Evolutionary conservation across 345 rosid species (phyloP), one percentile per base, ranked within the genome.

Genomic region (Rubroshorea leprosula): DNA sequence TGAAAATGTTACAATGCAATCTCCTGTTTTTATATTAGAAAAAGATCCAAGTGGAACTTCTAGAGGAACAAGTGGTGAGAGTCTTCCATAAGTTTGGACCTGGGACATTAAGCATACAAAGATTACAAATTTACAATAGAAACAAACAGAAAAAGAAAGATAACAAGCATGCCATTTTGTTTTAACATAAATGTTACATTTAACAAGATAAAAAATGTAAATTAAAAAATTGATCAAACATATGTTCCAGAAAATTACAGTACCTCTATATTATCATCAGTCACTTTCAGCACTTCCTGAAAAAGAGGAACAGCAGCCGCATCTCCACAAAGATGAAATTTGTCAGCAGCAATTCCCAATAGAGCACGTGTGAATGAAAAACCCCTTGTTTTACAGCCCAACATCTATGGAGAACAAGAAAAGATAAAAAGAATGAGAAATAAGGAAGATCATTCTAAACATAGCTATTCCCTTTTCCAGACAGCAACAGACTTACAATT

Each of bases 271-370:
- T 76, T 73, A 74, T 91, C 98, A 25, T 82, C 90, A 41, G 98
- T 86, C 61, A 69, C 92, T 78, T 78, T 70, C 49, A 88, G 74
- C 49, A 91, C 84, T 68, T 86, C 87, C 71, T 84, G 73, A 78
- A 91, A 71, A 61, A 88, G 88, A 58, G 92, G 83, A 62, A 88
- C 90, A 0, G 82, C 86, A 57, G 96, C 96, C 35, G 96, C 71
- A 73, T 91, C 98, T 51, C 98, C 98, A 66, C 98, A 91, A 69
- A 91, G 83, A 73, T 91, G 98, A 63, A 91, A 80, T 72, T 92
- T 92, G 58, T 88, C 75, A 57, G 92, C 89, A 43, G 93, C 78
- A 48, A 91, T 77, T 54, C 95, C 98, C 60, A 91, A 74, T 65
- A 91, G 74, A 24, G 98, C 96, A 69, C 96, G 85, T 54, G 98